These are phyloP conservation scores for Artemisia annua DNA, from an alignment of 129 eudicot species.

Conservation along the genomic window DNA sequence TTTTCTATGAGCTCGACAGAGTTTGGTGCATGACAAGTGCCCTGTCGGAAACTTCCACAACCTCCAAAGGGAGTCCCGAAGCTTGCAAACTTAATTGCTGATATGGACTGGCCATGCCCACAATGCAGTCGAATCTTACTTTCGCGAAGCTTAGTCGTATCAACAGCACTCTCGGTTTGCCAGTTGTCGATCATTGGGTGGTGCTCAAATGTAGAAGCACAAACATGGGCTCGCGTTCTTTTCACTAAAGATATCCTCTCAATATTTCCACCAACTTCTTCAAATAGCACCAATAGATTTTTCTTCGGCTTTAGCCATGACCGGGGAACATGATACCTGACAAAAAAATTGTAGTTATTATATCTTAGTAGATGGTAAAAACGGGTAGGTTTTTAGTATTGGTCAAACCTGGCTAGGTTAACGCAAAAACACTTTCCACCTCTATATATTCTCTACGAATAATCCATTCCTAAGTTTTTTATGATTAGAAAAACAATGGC, in stretches of 20 bases:
- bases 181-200: constrained; percentile 60
- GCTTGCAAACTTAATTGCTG: constrained; percentile 77
- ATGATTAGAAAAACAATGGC: too few relatives aligned
- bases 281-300: constrained; percentile 72
- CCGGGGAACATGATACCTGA: constrained; percentile 96
- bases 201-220: constrained; percentile 63
- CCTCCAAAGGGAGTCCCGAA: constrained; percentile 77
- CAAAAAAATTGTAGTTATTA: not conserved
- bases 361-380: not conserved
- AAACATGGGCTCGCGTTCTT: constrained; percentile 53
- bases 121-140: constrained; percentile 61
- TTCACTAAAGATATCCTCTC: constrained; percentile 67
- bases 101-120: constrained; percentile 61
- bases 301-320: constrained; percentile 73
- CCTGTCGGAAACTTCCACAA: constrained; percentile 66
- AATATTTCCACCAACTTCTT: constrained; percentile 86
- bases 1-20: constrained; percentile 58
- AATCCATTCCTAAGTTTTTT: too few relatives aligned
- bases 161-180: constrained; percentile 42
- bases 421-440: too few relatives aligned
- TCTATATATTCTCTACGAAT: too few relatives aligned
- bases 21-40: constrained; percentile 68
- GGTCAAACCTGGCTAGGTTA: too few relatives aligned
- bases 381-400: not conserved
- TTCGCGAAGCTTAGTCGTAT: constrained; percentile 42